These are phyloP conservation scores for Ziziphus jujuba DNA, from an alignment of 306 rosid genomes.

Conservation along the genomic window DNA sequence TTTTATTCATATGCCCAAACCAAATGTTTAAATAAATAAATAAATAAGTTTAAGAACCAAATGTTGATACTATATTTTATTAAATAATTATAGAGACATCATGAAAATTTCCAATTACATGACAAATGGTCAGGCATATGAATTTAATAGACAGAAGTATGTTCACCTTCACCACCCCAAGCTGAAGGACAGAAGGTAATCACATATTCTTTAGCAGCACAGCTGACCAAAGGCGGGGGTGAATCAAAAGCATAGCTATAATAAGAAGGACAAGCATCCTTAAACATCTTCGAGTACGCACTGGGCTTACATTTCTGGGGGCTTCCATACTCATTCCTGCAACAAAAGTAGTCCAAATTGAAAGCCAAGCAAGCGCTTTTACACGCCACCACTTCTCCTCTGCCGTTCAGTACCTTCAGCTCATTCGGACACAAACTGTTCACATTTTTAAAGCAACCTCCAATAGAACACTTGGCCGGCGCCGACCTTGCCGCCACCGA, in stretches of 20 bases:
- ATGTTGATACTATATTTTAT: too few species aligned
- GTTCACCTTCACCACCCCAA: conserved; percentile 37
- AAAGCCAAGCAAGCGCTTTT: conserved; percentile 88
- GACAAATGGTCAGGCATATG: too few species aligned
- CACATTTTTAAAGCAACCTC: conserved; percentile 62
- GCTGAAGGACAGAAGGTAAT: conserved; percentile 75
- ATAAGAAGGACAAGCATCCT: conserved; percentile 73
- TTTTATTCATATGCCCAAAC: too few species aligned
- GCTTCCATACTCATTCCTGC: conserved; percentile 60
- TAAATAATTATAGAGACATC: too few species aligned
- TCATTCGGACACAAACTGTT: conserved; percentile 58
- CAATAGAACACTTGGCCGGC: conserved; percentile 44
- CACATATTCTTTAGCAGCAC: conserved; percentile 49
- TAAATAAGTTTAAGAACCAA: too few species aligned
- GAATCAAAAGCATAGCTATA: conserved; percentile 77
- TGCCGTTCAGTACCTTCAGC: conserved; percentile 46
- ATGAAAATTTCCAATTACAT: too few species aligned
- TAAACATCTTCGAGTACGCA: conserved; percentile 72
- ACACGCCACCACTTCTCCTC: conserved; percentile 72
- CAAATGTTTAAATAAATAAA: too few species aligned
- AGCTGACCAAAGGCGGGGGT: conserved; percentile 63
- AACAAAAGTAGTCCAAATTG: conserved; percentile 62
- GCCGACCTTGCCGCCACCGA: conserved; percentile 33
- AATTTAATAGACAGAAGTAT: too few species aligned
- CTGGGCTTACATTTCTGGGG: conserved; percentile 66